Percentiles rank a stretch among this genome's conserved stretches.
Conservation (phyloP, 306 rosid genomes). For the Trifolium repens region DNA sequence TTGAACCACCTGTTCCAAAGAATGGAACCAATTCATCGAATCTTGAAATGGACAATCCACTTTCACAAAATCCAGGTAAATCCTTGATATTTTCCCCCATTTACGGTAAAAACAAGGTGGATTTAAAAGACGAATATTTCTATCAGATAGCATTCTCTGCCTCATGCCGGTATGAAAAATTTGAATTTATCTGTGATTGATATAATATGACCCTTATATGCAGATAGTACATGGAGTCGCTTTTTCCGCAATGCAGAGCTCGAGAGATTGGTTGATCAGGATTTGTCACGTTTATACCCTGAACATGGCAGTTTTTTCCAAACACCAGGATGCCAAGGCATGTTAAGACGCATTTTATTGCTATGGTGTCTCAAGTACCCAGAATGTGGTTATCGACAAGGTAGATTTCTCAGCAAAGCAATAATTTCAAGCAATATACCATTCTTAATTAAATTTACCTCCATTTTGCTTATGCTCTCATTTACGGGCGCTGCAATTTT, state of each 20-base stretch:
- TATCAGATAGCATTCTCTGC: neutral
- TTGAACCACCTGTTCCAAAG: slow-evolving; percentile 81
- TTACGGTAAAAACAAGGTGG: neutral
- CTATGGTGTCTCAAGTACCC: slow-evolving; percentile 98
- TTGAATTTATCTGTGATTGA: slow-evolving; percentile 30
- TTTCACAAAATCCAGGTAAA: slow-evolving; percentile 95
- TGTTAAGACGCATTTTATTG: slow-evolving; percentile 87
- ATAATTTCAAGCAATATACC: slow-evolving; percentile 18
- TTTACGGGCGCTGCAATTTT: slow-evolving; percentile 6
- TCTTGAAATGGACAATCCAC: slow-evolving; percentile 86
- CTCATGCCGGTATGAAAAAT: neutral
- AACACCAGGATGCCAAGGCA: slow-evolving; percentile 91
- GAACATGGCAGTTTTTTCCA: slow-evolving; percentile 96
- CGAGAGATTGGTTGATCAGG: slow-evolving; percentile 98
- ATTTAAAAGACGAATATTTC: slow-evolving; percentile 13
- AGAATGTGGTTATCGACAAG: slow-evolving; percentile 91
- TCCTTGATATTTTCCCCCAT: neutral
- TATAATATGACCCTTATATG: slow-evolving; percentile 40
- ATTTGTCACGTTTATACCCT: slow-evolving; percentile 92
- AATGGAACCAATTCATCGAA: slow-evolving; percentile 69
- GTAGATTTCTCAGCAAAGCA: slow-evolving; percentile 49
- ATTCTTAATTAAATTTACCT: slow-evolving; percentile 5
- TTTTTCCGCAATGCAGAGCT: slow-evolving; percentile 93
- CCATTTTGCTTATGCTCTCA: slow-evolving; percentile 26
- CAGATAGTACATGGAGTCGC: slow-evolving; percentile 99